Base-by-base conservation (phyloP, 2,329 filamentous ascomycete genomes). In the Colletotrichum incanum region DNA sequence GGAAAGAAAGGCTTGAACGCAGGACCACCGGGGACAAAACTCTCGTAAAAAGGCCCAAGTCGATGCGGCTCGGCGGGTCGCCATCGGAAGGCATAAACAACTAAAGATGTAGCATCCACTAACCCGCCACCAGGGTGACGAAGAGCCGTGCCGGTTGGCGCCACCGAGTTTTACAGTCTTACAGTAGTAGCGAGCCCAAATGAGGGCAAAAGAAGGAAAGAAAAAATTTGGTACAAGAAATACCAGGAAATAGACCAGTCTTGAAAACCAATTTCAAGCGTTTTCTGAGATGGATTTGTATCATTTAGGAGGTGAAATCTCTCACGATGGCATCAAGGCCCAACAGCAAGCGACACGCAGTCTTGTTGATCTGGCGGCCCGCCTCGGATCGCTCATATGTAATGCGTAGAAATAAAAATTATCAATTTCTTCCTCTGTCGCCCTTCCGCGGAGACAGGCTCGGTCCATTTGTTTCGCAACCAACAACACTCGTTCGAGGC, bases 1-100 rank as follows among this genome's bases (percentile, higher is more conserved):
- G 18, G 12, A 37, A 8, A 18, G 12, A 3, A 26, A 20, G 18
- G 9, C 8, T 45, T 39, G 45, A 26, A 34, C 41, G 64, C 23
- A 26, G 58, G 43, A 26, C 14, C 50, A 2, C 20, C 54, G 52
- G 65, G n/a, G 43, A 64, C 28, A 50, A 68, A 18, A 41, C 45
- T 37, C 52, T 16, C n/a, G 26, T 49, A 41, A 47, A 55, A 5
- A 14, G 37, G 28, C 31, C 59, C 50, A 23, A 39, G 55, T 34
- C 63, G 26, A 12, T 54, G 65, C 26, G 54, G 45, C 8, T 20
- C 5, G 18, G 45, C 65, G 59, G 59, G 54, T 41, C 45, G 26
- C 28, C 7, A 18, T 71, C 43, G 58, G 59, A 72, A 68, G 41
- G 39, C 31, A 54, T 54, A 26, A 49, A 39, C 12, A 23, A 28